phyloP scores from a whole-genome alignment of 495 filamentous ascomycete genomes.

The Neurospora terricola region DNA sequence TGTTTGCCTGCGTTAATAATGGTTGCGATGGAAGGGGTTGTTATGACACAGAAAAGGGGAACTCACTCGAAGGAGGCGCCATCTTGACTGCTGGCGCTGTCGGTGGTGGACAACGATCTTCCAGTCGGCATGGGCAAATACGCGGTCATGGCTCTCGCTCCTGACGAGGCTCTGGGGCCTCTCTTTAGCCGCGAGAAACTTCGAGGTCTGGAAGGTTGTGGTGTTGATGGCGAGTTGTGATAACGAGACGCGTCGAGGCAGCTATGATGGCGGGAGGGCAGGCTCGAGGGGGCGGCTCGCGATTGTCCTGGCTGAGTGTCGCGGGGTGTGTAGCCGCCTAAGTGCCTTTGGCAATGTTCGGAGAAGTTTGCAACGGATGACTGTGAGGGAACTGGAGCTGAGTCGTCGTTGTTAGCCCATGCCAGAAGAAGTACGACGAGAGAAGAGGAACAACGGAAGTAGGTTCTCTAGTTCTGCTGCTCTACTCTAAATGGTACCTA shows the following conservation, averaged over 20 bases:
- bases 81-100: neutral
- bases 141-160: neutral
- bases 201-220: neutral
- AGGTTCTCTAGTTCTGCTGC: neutral
- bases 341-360: conserved; percentile 11
- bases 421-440: neutral
- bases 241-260: neutral
- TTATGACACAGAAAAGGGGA: neutral
- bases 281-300: too few relatives aligned
- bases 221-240: neutral
- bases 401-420: neutral
- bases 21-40: neutral
- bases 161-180: neutral
- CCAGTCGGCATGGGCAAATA: neutral
- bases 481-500: neutral
- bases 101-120: neutral
- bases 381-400: neutral
- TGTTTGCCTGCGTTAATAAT: neutral
- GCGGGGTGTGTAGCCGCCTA: conserved; percentile 8
- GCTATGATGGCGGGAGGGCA: neutral
- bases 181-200: neutral
- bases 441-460: neutral
- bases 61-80: neutral
- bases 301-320: conserved; percentile 4
- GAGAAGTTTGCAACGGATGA: neutral